Conservation (phyloP, 2,329 filamentous ascomycete species). For the Hypoxylon sp. region DNA sequence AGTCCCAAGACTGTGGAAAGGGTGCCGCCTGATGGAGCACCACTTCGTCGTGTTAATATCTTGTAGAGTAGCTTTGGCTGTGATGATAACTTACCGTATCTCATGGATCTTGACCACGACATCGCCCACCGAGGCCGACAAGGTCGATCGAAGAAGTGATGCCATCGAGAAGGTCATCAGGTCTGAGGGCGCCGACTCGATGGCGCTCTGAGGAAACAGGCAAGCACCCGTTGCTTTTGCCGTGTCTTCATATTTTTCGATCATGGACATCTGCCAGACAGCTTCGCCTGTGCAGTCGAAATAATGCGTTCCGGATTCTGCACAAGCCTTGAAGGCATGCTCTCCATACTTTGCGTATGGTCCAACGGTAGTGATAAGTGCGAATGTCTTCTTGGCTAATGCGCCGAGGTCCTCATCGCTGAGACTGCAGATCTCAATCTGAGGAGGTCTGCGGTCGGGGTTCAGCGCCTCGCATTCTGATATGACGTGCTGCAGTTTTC, state of each 20-base stretch:
- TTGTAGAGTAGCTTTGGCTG: not conserved
- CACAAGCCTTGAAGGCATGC: conserved; percentile 66
- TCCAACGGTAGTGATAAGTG: conserved; percentile 66
- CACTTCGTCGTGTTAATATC: conserved; percentile 44
- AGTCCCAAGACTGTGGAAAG: conserved; percentile 70
- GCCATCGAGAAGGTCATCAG: conserved; percentile 63
- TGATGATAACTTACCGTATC: conserved; percentile 47
- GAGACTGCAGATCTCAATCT: conserved; percentile 61
- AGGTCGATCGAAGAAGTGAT: conserved; percentile 57
- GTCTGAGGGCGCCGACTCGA: conserved; percentile 70
- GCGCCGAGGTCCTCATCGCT: conserved; percentile 54
- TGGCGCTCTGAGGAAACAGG: conserved; percentile 67
- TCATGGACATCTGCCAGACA: conserved; percentile 66
- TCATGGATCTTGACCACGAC: conserved; percentile 60
- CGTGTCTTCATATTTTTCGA: conserved; percentile 62
- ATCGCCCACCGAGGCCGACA: conserved; percentile 60
- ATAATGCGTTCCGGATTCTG: conserved; percentile 69
- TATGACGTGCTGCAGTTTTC: conserved; percentile 71
- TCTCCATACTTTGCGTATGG: conserved; percentile 67
- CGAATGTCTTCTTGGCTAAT: conserved; percentile 63
- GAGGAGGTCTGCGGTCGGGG: conserved; percentile 65
- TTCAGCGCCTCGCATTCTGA: conserved; percentile 72
- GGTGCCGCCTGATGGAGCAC: conserved; percentile 69
- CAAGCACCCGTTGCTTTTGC: conserved; percentile 64
- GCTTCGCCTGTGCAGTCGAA: conserved; percentile 69